Conservation (phyloP, 768 basidiomycete species). For the Neoboletus magnificus region DNA sequence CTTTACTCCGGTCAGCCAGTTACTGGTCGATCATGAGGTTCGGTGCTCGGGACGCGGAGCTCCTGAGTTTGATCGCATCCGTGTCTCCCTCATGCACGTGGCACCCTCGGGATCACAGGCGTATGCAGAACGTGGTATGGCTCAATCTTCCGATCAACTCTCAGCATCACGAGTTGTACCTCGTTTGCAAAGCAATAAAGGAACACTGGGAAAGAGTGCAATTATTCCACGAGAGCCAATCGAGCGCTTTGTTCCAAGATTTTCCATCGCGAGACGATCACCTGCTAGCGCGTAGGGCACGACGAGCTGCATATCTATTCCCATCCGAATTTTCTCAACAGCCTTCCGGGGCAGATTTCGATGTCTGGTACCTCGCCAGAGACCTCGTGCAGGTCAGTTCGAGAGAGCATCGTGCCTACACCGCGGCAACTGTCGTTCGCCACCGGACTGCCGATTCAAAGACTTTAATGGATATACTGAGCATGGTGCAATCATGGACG, state of each 20-base stretch:
- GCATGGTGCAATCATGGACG: too few relatives aligned
- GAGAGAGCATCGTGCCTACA: constrained; percentile 18
- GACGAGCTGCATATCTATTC: constrained; percentile 13
- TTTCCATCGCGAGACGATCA: constrained; percentile 7
- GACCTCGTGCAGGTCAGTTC: neutral
- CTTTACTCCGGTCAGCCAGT: constrained; percentile 35
- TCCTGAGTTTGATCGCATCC: constrained; percentile 33
- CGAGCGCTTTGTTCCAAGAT: neutral
- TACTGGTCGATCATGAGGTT: constrained; percentile 41
- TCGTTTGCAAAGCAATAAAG: constrained; percentile 28
- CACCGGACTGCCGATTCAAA: too few relatives aligned
- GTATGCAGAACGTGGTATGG: constrained; percentile 43
- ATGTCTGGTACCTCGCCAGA: constrained; percentile 12
- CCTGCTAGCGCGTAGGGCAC: constrained; percentile 18
- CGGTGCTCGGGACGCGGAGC: constrained; percentile 22
- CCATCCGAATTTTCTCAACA: constrained; percentile 8
- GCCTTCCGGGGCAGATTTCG: neutral
- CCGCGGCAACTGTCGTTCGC: too few relatives aligned
- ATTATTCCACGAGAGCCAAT: constrained; percentile 3
- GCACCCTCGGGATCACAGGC: constrained; percentile 35
- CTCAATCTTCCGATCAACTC: constrained; percentile 29
- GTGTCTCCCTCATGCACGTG: constrained; percentile 37
- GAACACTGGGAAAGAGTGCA: constrained; percentile 19
- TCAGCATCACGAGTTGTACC: constrained; percentile 25
- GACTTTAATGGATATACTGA: too few relatives aligned